Evolutionary conservation across 2,329 filamentous ascomycete species (phyloP).

Genomic region (Fulvia fulva): DNA sequence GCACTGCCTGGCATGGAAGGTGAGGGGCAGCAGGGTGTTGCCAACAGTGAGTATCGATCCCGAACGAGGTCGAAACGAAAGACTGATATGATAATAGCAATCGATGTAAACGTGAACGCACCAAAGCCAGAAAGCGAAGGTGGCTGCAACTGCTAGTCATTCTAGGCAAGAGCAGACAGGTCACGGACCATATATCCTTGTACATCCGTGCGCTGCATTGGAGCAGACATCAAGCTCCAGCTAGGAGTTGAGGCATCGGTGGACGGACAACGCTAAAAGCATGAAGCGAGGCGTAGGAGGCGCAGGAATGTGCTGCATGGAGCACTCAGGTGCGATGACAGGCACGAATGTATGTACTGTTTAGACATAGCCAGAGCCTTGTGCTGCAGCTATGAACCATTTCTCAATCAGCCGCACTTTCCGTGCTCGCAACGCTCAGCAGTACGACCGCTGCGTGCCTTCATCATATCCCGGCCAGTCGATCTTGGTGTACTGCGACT

Average conservation of each 20-base stretch:
- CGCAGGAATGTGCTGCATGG: not conserved
- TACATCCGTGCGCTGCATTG: not conserved
- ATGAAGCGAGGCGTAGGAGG: conserved; percentile 11
- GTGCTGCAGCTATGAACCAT: not conserved
- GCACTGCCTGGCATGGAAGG: conserved; percentile 97
- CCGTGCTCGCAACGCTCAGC: not conserved
- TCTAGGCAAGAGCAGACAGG: not conserved
- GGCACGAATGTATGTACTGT: not conserved
- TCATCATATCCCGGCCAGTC: not conserved
- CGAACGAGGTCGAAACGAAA: not conserved
- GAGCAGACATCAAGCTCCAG: not conserved
- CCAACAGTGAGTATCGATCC: conserved; percentile 64
- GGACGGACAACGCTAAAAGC: not conserved
- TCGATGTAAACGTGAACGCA: conserved; percentile 36
- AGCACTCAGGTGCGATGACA: too few species aligned
- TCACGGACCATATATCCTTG: not conserved
- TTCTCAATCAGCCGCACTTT: not conserved
- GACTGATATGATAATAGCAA: conserved; percentile 29
- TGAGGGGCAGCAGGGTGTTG: conserved; percentile 70
- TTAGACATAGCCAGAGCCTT: not conserved
- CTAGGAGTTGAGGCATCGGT: not conserved
- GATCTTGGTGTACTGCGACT: not conserved
- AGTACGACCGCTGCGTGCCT: not conserved
- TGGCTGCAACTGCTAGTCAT: conserved; percentile 34
- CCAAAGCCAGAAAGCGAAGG: conserved; percentile 35